Evolutionary conservation across 2,329 filamentous ascomycete species (phyloP).

Genomic region (Metarhizium brunneum): DNA sequence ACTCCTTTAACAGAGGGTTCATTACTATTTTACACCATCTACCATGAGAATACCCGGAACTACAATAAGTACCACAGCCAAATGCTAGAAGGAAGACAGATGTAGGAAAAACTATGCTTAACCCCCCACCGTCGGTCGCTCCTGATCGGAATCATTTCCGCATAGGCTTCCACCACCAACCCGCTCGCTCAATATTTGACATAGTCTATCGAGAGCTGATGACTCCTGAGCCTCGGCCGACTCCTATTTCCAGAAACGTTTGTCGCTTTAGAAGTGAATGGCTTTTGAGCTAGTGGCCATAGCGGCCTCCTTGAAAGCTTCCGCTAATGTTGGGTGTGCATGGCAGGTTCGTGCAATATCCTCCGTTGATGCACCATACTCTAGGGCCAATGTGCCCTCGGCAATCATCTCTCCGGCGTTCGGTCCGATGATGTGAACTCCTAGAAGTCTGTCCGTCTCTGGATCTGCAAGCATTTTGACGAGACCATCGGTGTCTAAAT

Average conservation of each 20-base stretch:
- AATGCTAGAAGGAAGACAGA: not conserved
- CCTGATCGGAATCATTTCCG: not conserved
- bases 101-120: not conserved
- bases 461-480: slow-evolving; percentile 97
- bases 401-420: slow-evolving; percentile 99
- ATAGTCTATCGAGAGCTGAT: not conserved
- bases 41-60: not conserved
- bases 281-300: slow-evolving; percentile 95
- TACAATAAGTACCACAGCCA: not conserved
- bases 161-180: not conserved
- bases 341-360: slow-evolving; percentile 93
- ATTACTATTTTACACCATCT: slow-evolving; percentile 1
- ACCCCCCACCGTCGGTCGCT: not conserved
- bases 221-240: not conserved
- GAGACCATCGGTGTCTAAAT: slow-evolving; percentile 88
- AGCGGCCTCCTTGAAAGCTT: slow-evolving; percentile 99
- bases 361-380: slow-evolving; percentile 93
- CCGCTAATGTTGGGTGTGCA: slow-evolving; percentile 89
- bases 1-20: not conserved
- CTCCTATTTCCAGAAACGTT: not conserved
- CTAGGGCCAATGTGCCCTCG: slow-evolving; percentile 86
- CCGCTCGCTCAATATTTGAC: not conserved
- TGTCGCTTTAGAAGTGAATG: slow-evolving; percentile 70
- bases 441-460: slow-evolving; percentile 90
- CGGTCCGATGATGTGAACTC: slow-evolving; percentile 91